phyloP scores from a whole-genome alignment of 768 basidiomycete species.

The Pholiota conissans region DNA sequence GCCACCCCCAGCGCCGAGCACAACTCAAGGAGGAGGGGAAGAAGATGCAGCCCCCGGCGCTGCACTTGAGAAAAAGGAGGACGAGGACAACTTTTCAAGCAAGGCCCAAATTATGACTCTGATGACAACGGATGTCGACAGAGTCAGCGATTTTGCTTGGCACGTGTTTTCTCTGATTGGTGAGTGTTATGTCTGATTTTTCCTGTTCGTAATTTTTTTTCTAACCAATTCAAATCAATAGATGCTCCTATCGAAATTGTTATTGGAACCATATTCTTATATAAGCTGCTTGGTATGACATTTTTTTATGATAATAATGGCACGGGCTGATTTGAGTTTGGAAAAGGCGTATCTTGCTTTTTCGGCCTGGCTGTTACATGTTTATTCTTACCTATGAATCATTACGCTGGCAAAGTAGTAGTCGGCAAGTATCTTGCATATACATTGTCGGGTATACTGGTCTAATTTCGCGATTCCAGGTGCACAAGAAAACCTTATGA shows the following conservation, averaged over 20 bases:
- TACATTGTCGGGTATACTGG: not conserved
- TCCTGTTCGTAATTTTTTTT: not conserved
- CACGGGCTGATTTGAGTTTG: not conserved
- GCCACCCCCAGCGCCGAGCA: constrained; percentile 33
- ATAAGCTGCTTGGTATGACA: constrained; percentile 13
- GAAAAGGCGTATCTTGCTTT: constrained; percentile 19
- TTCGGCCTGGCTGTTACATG: constrained; percentile 20
- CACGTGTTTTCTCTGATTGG: constrained; percentile 76
- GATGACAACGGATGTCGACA: constrained; percentile 93
- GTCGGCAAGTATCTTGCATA: no score
- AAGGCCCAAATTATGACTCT: constrained; percentile 90
- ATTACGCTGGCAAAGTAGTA: constrained; percentile 20
- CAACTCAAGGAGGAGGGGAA: constrained; percentile 11
- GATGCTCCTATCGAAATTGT: constrained; percentile 21
- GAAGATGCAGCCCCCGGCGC: constrained; percentile 10
- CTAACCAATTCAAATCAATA: not conserved
- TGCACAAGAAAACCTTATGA: constrained; percentile 51
- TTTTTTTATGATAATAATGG: not conserved
- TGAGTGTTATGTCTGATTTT: constrained; percentile 26
- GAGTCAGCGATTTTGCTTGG: constrained; percentile 84
- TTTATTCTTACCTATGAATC: constrained; percentile 22
- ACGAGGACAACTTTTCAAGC: constrained; percentile 62
- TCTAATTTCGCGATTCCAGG: not conserved
- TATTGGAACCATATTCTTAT: constrained; percentile 20
- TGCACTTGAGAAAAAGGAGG: constrained; percentile 33